Base-by-base conservation (phyloP, 352 stramenopile species). In the Pythium aquatile region DNA sequence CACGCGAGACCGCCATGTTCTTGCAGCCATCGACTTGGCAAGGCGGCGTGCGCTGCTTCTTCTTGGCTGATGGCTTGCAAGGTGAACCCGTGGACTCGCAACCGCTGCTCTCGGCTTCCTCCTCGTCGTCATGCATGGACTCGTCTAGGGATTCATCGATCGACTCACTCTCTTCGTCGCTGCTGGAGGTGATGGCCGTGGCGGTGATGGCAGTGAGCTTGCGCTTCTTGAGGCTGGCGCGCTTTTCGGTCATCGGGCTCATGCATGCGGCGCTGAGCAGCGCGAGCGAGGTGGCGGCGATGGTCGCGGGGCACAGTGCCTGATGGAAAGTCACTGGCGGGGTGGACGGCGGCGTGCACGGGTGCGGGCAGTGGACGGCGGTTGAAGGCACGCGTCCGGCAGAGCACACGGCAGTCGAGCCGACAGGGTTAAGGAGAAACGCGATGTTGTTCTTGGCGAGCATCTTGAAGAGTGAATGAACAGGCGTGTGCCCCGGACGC, bases 1-100 rank as follows among this genome's bases (percentile, higher is more conserved):
- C 75, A 40, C 75, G 77, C 10, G 80, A 84, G 17, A 87, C 77
- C 2, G 76, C 82, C 37, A 83, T 75, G 61, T 85, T 90, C 55
- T 70, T 78, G 70, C 83, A 92, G 16, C 81, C 83, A 40, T 79
- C 76, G 46, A 89, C 82, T 48, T 85, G 79, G 62, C 82, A 91
- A 30, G 77, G 70, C 14, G 75, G 78, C 44, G 78, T 83, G 57
- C 83, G 84, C 39, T 70, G 71, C 70, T 85, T 85, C 62, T 68
- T 69, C 54, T 70, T 74, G 53, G 35, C 26, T 14, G 52, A 16
- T 6, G 52, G 29, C 35, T 47, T 61, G 46, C 39, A 32, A 5
- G 46, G 37, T 32, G 17, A 39, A 16, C 11, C 35, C 2, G 13
- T 26, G 20, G 17, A 48, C 17, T 48, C 53, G 35, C n/a, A 46